These are phyloP conservation scores for Zygosaccharomyces pseudobailii DNA, from an alignment of 1,139 yeast species.

Conservation along the genomic window DNA sequence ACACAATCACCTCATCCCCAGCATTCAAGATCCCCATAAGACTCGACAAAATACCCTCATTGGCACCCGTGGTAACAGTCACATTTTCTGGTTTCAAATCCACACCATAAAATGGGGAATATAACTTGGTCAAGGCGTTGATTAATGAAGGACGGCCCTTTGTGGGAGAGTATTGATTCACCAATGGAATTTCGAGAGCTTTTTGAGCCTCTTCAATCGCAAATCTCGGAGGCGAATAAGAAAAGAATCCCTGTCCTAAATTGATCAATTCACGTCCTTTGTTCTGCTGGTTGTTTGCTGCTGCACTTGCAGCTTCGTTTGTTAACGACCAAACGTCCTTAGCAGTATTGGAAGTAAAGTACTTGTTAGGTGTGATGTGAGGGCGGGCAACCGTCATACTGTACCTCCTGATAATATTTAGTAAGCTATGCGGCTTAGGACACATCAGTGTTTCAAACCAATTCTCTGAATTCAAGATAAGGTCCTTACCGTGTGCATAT, in stretches of 20 bases:
- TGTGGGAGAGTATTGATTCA: constrained; percentile 90
- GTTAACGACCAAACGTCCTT: constrained; percentile 94
- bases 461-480: background rate
- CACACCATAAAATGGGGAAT: constrained; percentile 60
- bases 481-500: background rate
- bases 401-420: background rate
- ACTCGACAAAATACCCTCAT: constrained; percentile 85
- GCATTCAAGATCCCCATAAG: constrained; percentile 79
- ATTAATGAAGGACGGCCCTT: constrained; percentile 77
- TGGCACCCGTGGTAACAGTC: constrained; percentile 91
- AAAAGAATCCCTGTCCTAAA: constrained; percentile 95
- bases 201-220: constrained; percentile 78
- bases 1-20: constrained; percentile 96
- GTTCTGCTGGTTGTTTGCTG: constrained; percentile 47
- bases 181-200: constrained; percentile 65
- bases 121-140: constrained; percentile 62
- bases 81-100: constrained; percentile 43
- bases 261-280: constrained; percentile 73
- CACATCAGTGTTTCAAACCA: background rate
- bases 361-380: constrained; percentile 43
- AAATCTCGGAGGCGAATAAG: constrained; percentile 89
- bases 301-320: constrained; percentile 89
- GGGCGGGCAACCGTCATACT: constrained; percentile 15
- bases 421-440: background rate
- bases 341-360: constrained; percentile 49